Base-by-base conservation (phyloP, 805 yeast species). In the Metschnikowia bowlesiae region DNA sequence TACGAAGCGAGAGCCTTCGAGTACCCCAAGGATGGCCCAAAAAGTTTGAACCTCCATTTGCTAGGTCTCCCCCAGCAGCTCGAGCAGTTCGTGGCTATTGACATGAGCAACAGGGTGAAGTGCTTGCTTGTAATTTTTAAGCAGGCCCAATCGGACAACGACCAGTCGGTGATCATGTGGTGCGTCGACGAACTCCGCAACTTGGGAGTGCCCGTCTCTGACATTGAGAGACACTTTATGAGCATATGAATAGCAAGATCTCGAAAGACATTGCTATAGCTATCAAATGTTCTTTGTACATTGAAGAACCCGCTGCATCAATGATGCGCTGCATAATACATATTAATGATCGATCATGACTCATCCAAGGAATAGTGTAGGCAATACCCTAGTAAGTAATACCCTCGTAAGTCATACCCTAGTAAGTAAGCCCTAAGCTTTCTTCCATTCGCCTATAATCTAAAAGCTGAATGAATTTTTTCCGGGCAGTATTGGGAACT, bases 181-280 rank as follows among this genome's bases (percentile, higher is more conserved):
- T 57, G 61, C 36, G 59, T 66, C 4, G 55, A 59, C 7, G 74
- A 69, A 51, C 56, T 70, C 50, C 60, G 69, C 45, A 44, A 49
- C 9, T 47, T 60, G 32, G 76, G 76, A 1, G 26, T 56, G 8
- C 50, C 53, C 3, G 49, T 47, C 2, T 44, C 37, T 10, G 59
- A 55, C 35, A 55, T 44, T 10, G 39, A 44, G 28, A 11, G 8
- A 16, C 45, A 32, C 16, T 41, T 44, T 11, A n/a, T 34, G 33
- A 28, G 29, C 10, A 31, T 16, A 28, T 37, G 35, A 29, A 29
- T 16, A 16, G 18, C 18, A 16, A 16, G 18, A 16, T 16, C 18
- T 16, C 18, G 31, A 29, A 29, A 29, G 9, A 7, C 31, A 29
- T 7, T 29, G 31, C 31, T 29, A 9, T 9, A 29, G 31, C 18